phyloP scores from a whole-genome alignment of 169 alveolate genomes.

The Plasmodium falciparum region DNA sequence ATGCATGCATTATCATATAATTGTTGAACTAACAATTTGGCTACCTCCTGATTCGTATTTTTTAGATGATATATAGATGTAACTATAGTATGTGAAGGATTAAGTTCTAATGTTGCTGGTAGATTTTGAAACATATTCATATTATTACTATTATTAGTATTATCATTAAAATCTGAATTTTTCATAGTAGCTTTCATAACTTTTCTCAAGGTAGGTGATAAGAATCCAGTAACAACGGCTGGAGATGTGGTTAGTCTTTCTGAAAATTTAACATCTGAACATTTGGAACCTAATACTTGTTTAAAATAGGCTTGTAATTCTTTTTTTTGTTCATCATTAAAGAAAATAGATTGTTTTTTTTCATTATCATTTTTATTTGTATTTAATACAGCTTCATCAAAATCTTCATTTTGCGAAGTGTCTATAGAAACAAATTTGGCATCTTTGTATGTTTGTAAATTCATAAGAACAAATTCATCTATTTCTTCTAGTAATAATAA shows the following conservation, averaged over 20 bases:
- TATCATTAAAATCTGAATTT: constrained; percentile 82
- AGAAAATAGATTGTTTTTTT: constrained; percentile 68
- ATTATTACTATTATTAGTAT: too few relatives aligned
- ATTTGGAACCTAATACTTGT: constrained; percentile 83
- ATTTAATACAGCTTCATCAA: constrained; percentile 78
- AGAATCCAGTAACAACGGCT: constrained; percentile 92
- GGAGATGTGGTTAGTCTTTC: constrained; percentile 91
- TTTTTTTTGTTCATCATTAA: constrained; percentile 78
- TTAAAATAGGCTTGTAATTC: constrained; percentile 50
- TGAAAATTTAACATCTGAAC: constrained; percentile 90
- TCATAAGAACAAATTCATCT: constrained; percentile 91
- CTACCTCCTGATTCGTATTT: constrained; percentile 83
- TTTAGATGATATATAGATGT: constrained; percentile 83
- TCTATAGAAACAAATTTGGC: constrained; percentile 82
- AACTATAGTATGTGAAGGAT: constrained; percentile 86
- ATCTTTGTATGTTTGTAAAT: constrained; percentile 84
- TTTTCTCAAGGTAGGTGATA: constrained; percentile 88
- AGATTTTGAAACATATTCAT: constrained; percentile 77
- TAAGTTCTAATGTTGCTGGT: constrained; percentile 90
- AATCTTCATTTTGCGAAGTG: constrained; percentile 79
- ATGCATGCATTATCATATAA: constrained; percentile 92
- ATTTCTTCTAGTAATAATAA: constrained; percentile 91
- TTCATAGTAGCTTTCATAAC: constrained; percentile 89
- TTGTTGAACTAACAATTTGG: constrained; percentile 86
- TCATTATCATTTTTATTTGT: constrained; percentile 44